These are phyloP conservation scores for Solanum clarkiae DNA, from an alignment of 257 asterid species.

Conservation along the genomic window DNA sequence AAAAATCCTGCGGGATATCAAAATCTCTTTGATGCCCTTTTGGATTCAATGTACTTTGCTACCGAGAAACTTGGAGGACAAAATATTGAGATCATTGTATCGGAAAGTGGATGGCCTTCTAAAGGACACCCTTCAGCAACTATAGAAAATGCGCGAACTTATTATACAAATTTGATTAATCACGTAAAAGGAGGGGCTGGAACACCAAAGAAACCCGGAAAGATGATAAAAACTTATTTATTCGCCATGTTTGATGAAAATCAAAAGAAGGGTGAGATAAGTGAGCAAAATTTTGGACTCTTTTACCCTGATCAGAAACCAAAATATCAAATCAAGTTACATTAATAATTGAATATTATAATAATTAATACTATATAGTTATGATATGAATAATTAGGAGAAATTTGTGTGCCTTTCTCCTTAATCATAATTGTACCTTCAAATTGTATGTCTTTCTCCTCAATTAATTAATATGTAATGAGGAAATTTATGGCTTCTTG, in stretches of 20 bases:
- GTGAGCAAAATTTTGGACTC: slow-evolving; percentile 39
- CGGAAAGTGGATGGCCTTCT: slow-evolving; percentile 36
- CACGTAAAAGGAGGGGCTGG: slow-evolving; percentile 6
- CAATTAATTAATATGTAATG: background rate
- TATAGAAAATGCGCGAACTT: background rate
- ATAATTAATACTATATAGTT: background rate
- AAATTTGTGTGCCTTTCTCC: background rate
- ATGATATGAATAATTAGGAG: background rate
- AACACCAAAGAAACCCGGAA: slow-evolving; percentile 27
- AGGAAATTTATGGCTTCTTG: background rate
- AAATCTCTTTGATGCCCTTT: slow-evolving; percentile 24
- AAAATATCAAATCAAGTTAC: slow-evolving; percentile 18
- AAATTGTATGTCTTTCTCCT: background rate
- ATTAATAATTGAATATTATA: background rate
- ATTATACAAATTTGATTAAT: background rate
- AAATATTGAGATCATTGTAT: slow-evolving; percentile 10
- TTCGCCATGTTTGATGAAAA: slow-evolving; percentile 56
- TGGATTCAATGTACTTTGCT: slow-evolving; percentile 23
- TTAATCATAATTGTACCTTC: too few species aligned
- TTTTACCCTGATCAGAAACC: slow-evolving; percentile 14
- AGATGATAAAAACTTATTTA: slow-evolving; percentile 27
- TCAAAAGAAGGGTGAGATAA: slow-evolving; percentile 1
- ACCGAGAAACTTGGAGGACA: slow-evolving; percentile 19
- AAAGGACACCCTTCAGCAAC: slow-evolving; percentile 8
- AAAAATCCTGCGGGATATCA: slow-evolving; percentile 3